Conservation (phyloP, 768 basidiomycete genomes). For the Dendrothele bispora region DNA sequence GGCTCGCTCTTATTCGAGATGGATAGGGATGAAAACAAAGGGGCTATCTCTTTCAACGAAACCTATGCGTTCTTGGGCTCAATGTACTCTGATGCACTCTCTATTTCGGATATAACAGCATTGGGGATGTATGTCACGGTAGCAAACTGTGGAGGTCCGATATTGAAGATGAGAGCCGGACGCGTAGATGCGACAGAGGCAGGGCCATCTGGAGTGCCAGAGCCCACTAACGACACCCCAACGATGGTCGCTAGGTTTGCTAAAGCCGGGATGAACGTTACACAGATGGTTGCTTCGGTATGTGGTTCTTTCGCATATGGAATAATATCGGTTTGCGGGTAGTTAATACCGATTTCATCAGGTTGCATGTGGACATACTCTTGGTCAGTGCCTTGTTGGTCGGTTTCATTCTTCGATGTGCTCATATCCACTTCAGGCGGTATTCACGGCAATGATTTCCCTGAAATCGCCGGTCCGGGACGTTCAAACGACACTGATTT, state of each 20-base stretch:
- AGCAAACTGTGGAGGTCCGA: conserved; percentile 18
- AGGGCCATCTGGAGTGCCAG: conserved; percentile 11
- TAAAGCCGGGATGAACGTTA: too few species aligned
- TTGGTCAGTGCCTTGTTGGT: conserved; percentile 3
- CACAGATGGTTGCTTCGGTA: too few species aligned
- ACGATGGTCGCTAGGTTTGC: too few species aligned
- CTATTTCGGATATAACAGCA: conserved; percentile 20
- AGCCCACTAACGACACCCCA: too few species aligned
- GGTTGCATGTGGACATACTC: conserved; percentile 6
- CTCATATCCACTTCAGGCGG: neutral
- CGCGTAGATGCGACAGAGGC: conserved; percentile 20
- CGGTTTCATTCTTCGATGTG: neutral
- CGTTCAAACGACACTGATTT: neutral
- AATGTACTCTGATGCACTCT: neutral
- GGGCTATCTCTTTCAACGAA: neutral
- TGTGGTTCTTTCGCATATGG: neutral
- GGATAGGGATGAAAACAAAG: conserved; percentile 11
- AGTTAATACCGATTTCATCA: conserved; percentile 1
- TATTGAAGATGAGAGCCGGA: conserved; percentile 17
- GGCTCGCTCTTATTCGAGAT: conserved; percentile 19
- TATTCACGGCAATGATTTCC: neutral
- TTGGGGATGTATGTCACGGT: conserved; percentile 12
- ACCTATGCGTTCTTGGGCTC: neutral
- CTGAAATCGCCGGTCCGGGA: neutral
- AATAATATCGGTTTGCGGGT: conserved; percentile 1